Percentiles rank a stretch among this genome's conserved stretches.
These are phyloP conservation scores for Apiospora hydei DNA, from an alignment of 2,329 filamentous ascomycete species.

Conservation along the genomic window DNA sequence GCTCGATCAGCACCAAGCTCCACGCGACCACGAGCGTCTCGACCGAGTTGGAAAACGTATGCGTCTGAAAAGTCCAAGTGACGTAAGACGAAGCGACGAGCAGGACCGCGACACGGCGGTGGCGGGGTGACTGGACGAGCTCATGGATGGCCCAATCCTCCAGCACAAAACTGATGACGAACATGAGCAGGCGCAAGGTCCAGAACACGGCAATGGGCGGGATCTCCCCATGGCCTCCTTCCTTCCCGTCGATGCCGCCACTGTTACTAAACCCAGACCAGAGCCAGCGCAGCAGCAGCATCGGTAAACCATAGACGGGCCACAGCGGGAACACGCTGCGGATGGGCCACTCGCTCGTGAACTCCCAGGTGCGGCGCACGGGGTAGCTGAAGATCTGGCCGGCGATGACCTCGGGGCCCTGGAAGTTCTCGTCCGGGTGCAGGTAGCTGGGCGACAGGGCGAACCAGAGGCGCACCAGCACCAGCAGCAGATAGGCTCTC, in stretches of 20 bases:
- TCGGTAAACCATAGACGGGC: slow-evolving; percentile 92
- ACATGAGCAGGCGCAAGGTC: slow-evolving; percentile 88
- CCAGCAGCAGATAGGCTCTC: slow-evolving; percentile 83
- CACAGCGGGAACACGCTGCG: slow-evolving; percentile 97
- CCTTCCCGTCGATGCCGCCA: slow-evolving; percentile 68
- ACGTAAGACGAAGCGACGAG: slow-evolving; percentile 96
- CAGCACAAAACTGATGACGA: slow-evolving; percentile 91
- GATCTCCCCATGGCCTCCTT: slow-evolving; percentile 64
- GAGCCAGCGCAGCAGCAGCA: slow-evolving; percentile 91
- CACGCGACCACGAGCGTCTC: slow-evolving; percentile 93
- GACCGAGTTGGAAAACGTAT: slow-evolving; percentile 97
- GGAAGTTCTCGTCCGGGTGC: slow-evolving; percentile 98
- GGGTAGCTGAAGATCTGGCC: slow-evolving; percentile 94
- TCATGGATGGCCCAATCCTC: slow-evolving; percentile 98
- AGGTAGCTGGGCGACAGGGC: slow-evolving; percentile 94
- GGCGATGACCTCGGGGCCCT: slow-evolving; percentile 95
- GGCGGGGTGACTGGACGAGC: slow-evolving; percentile 77
- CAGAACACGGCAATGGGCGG: slow-evolving; percentile 90
- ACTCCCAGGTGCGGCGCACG: slow-evolving; percentile 93
- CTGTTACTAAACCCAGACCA: slow-evolving; percentile 85
- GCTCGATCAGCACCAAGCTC: slow-evolving; percentile 89
- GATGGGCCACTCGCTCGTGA: slow-evolving; percentile 85
- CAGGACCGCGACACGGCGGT: slow-evolving; percentile 76
- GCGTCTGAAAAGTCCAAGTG: slow-evolving; percentile 98
- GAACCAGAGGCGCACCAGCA: slow-evolving; percentile 90